A percentile compares a stretch with the other conserved stretches of the same genome.
Conservation (phyloP, 495 filamentous ascomycete genomes). For the Trichoderma parareesei region DNA sequence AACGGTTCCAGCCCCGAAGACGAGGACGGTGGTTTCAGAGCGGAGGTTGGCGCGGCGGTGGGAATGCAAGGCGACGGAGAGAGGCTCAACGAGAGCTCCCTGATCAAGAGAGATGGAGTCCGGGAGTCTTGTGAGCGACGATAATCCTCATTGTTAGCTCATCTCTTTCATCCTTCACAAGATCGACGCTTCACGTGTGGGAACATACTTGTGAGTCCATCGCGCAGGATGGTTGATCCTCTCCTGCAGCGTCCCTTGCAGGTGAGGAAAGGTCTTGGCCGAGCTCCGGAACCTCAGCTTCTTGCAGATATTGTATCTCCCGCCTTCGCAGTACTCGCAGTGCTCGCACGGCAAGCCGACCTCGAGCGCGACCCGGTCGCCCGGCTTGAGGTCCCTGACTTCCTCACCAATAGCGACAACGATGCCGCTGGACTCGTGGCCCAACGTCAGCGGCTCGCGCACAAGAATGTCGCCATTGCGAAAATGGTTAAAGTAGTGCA, state of each 20-base stretch:
- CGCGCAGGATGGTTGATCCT: conserved; percentile 65
- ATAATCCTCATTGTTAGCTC: not conserved
- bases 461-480: conserved; percentile 60
- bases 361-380: conserved; percentile 75
- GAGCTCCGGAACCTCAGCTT: conserved; percentile 69
- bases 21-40: conserved; percentile 47
- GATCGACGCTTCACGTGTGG: not conserved
- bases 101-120: conserved; percentile 51
- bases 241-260: conserved; percentile 77
- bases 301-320: conserved; percentile 83
- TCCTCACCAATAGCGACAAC: conserved; percentile 44
- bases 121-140: conserved; percentile 45
- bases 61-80: conserved; percentile 75
- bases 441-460: conserved; percentile 53
- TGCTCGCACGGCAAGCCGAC: conserved; percentile 70
- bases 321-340: conserved; percentile 57
- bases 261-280: conserved; percentile 69
- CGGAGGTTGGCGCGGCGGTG: conserved; percentile 51
- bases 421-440: conserved; percentile 53
- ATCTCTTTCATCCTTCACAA: not conserved
- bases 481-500: conserved; percentile 61
- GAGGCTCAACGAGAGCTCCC: conserved; percentile 70
- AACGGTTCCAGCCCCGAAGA: conserved; percentile 77
- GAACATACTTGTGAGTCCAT: conserved; percentile 53
- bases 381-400: conserved; percentile 38